Base-by-base conservation (phyloP, 306 rosid genomes). In the Malus domestica region DNA sequence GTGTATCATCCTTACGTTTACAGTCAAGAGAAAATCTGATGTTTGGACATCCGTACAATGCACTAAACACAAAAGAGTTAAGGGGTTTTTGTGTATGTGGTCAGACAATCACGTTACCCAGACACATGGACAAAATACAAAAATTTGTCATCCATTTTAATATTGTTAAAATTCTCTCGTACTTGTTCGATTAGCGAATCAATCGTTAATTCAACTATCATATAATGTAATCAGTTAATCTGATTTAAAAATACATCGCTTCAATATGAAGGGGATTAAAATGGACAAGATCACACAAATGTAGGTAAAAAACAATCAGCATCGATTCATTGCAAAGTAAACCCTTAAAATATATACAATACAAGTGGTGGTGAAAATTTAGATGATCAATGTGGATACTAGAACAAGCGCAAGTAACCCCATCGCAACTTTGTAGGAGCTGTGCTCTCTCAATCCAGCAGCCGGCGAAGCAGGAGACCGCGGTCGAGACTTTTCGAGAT, bases 401-500 rank as follows among this genome's bases (percentile, higher is more conserved):
- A 72, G 59, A 3, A 85, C 38, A 7, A 89, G 87, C 80, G 80
- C 78, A 72, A 74, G 49, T 30, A 74, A 44, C 16, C 33, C 52
- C 76, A 78, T 10, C 74, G 76, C 78, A 76, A 85, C 68, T 73
- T 66, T 15, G 81, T 78, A 35, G 45, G 80, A 79, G 49, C 64
- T 45, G 4, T 65, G 67, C 77, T 20, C 35, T 38, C 66, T 64
- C 9, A 55, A 18, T 25, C 79, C 71, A 54, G 80, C 82, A 60
- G 90, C 81, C 23, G 68, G 19, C 35, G 91, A 78, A 57, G 67
- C 46, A 38, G 86, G 80, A 15, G 90, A 59, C 18, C 23, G 23
- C 42, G 10, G 51, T 25, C 59, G 82, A 23, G 11, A 10, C 4
- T 18, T 75, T 10, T 87, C 87, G 4, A 85, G 38, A 85, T 96